A percentile compares a stretch with the other conserved stretches of the same genome.
These are phyloP conservation scores for Leucogyrophana mollusca DNA, from an alignment of 768 basidiomycete genomes.

Conservation along the genomic window DNA sequence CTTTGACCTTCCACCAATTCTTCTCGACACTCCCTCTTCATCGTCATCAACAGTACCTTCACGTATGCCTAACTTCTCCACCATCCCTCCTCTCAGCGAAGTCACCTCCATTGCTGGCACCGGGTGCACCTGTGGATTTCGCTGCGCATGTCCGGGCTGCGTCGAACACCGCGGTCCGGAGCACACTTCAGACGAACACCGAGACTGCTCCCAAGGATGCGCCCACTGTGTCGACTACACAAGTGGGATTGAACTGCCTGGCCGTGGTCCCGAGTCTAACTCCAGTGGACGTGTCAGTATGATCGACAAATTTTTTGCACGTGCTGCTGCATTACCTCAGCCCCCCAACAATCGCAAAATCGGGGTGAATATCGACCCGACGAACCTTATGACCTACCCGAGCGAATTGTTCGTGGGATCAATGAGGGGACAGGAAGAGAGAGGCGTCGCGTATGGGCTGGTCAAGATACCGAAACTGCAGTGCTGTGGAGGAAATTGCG, in stretches of 20 bases:
- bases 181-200: slow-evolving; percentile 36
- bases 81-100: slow-evolving; percentile 60
- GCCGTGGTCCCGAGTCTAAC: slow-evolving; percentile 9
- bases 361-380: slow-evolving; percentile 45
- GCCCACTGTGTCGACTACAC: slow-evolving; percentile 59
- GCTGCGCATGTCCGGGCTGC: slow-evolving; percentile 74
- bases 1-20: slow-evolving; percentile 36
- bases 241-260: slow-evolving; percentile 44
- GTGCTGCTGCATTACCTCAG: slow-evolving; percentile 66
- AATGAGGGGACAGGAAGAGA: slow-evolving; percentile 35
- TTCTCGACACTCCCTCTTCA: slow-evolving; percentile 21
- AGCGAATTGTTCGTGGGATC: slow-evolving; percentile 32
- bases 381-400: slow-evolving; percentile 49
- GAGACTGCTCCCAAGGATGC: slow-evolving; percentile 51
- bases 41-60: slow-evolving; percentile 17
- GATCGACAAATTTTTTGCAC: slow-evolving; percentile 65
- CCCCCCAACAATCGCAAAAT: slow-evolving; percentile 45
- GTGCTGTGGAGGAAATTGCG: slow-evolving; percentile 64
- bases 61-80: slow-evolving; percentile 43
- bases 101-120: slow-evolving; percentile 61
- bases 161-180: slow-evolving; percentile 61
- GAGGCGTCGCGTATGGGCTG: slow-evolving; percentile 43
- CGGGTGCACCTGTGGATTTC: slow-evolving; percentile 69
- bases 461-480: slow-evolving; percentile 64
- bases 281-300: slow-evolving; percentile 25